Evolutionary conservation across 2,329 filamentous ascomycete genomes (phyloP).

Genomic region (Sordariomycetes sp.): DNA sequence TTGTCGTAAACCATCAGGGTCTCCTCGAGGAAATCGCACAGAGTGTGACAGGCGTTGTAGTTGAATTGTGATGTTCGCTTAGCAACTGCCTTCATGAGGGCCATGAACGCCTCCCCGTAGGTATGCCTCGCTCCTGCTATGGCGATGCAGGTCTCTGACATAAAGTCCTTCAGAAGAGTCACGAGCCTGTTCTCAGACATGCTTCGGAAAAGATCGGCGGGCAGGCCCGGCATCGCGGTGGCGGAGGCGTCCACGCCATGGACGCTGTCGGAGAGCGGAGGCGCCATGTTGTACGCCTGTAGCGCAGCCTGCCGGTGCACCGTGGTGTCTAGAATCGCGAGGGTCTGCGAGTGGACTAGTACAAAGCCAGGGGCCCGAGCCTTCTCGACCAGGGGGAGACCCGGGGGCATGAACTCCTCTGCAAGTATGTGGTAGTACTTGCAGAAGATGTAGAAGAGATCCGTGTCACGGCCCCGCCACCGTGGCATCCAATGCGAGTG

Average conservation of each 20-base stretch:
- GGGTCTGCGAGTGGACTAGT: conserved; percentile 70
- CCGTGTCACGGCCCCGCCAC: conserved; percentile 81
- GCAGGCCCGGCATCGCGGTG: conserved; percentile 50
- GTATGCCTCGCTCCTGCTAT: conserved; percentile 44
- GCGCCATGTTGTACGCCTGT: conserved; percentile 29
- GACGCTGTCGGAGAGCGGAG: conserved; percentile 31
- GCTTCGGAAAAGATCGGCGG: conserved; percentile 59
- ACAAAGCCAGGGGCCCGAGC: conserved; percentile 66
- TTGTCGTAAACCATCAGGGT: conserved; percentile 52
- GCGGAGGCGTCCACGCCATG: conserved; percentile 55
- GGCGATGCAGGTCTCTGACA: conserved; percentile 36
- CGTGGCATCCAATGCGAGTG: conserved; percentile 73
- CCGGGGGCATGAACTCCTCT: conserved; percentile 57
- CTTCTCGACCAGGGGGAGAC: conserved; percentile 41
- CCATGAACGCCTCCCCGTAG: conserved; percentile 67
- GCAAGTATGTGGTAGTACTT: conserved; percentile 78
- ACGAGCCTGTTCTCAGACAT: conserved; percentile 88
- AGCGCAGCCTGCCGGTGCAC: conserved; percentile 62
- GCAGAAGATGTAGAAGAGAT: conserved; percentile 83
- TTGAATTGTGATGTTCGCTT: conserved; percentile 71
- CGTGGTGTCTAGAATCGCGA: conserved; percentile 70
- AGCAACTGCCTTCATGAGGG: conserved; percentile 62
- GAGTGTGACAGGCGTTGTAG: conserved; percentile 72
- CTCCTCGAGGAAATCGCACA: conserved; percentile 89
- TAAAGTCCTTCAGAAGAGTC: conserved; percentile 69